Conservation (phyloP, 805 yeast genomes). For the Saccharomyces kudriavzevii region DNA sequence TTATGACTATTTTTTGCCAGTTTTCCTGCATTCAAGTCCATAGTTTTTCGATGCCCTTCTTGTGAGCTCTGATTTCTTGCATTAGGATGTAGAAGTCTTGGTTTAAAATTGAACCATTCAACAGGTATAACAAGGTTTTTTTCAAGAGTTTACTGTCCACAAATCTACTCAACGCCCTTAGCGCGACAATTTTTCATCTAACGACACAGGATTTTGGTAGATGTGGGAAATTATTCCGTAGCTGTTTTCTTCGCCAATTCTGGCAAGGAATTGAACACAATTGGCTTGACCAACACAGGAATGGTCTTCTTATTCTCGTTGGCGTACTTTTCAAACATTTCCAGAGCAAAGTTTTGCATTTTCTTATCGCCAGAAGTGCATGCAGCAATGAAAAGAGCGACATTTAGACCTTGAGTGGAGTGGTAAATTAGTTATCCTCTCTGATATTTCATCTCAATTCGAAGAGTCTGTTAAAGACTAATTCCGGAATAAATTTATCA, state of each 20-base stretch:
- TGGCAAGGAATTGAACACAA: slow-evolving; percentile 57
- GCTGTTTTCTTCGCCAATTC: slow-evolving; percentile 49
- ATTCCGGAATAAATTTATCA: slow-evolving; percentile 42
- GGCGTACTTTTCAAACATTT: slow-evolving; percentile 44
- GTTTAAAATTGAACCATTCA: slow-evolving; percentile 51
- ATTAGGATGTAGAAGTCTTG: slow-evolving; percentile 75
- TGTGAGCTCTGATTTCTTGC: slow-evolving; percentile 57
- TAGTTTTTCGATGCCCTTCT: slow-evolving; percentile 54
- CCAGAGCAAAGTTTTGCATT: slow-evolving; percentile 39
- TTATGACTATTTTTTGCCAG: slow-evolving; percentile 59
- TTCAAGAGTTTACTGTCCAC: slow-evolving; percentile 42
- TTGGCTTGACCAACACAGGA: slow-evolving; percentile 61
- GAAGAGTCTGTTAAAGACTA: slow-evolving; percentile 46
- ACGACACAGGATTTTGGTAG: slow-evolving; percentile 48
- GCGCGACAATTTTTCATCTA: slow-evolving; percentile 64
- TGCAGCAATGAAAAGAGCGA: slow-evolving; percentile 54
- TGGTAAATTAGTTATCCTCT: slow-evolving; percentile 46
- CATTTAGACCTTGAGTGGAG: slow-evolving; percentile 57
- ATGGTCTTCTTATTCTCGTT: slow-evolving; percentile 59
- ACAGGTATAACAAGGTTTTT: slow-evolving; percentile 47
- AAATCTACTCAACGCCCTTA: slow-evolving; percentile 60
- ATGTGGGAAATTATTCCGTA: slow-evolving; percentile 55
- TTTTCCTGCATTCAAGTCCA: slow-evolving; percentile 70
- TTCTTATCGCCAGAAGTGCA: slow-evolving; percentile 41
- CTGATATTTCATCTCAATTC: slow-evolving; percentile 58